Conservation (phyloP, 192 early-diverging fungal species). For the Phycomyces blakesleeanus region DNA sequence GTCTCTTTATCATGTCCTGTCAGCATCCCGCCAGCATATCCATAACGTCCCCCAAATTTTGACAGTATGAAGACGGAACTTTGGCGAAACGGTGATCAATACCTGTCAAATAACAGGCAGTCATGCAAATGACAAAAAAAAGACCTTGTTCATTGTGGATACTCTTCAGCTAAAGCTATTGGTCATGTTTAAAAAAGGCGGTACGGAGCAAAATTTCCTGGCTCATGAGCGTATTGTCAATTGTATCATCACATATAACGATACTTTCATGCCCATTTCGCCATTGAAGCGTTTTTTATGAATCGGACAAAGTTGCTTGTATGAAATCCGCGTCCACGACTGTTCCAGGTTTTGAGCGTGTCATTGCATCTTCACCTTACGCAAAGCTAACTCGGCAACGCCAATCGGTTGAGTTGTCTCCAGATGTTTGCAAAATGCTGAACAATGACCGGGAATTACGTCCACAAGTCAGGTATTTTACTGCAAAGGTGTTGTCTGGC, state of each 20-base stretch:
- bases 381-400: constrained; percentile 6
- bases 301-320: constrained; percentile 8
- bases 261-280: background rate
- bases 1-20: no score
- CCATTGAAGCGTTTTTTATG: constrained; percentile 1
- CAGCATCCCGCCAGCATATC: no score
- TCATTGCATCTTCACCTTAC: constrained; percentile 16
- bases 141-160: no score
- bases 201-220: constrained; percentile 4
- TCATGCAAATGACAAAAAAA: no score
- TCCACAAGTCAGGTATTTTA: constrained; percentile 21
- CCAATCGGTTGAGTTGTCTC: constrained; percentile 4
- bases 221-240: constrained; percentile 6
- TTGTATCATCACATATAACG: background rate
- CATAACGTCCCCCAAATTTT: no score
- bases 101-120: no score
- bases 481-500: constrained; percentile 22
- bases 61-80: no score
- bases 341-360: constrained; percentile 5
- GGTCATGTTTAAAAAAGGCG: background rate
- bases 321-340: constrained; percentile 7
- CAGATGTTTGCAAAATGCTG: constrained; percentile 7
- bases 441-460: constrained; percentile 31
- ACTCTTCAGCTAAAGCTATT: background rate
- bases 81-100: no score